Evolutionary conservation across 1,284 basidiomycete genomes (phyloP).

Genomic region (Mycosarcoma maydis): DNA sequence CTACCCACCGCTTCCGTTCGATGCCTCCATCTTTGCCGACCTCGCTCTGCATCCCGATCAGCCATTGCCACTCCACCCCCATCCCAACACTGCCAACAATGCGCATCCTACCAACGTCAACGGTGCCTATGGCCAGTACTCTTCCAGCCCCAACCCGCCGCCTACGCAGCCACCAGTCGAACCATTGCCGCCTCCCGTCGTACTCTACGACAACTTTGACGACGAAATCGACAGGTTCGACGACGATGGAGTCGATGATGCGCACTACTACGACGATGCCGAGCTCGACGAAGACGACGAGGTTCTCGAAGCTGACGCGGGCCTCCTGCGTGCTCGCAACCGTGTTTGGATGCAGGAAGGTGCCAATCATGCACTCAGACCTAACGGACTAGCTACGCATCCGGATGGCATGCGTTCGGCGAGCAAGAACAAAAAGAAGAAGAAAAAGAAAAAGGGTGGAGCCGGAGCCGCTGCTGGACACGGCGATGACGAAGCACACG

Average conservation of each 20-base stretch:
- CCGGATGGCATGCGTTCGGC: conserved; percentile 29
- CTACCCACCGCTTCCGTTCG: conserved; percentile 60
- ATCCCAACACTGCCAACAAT: conserved; percentile 46
- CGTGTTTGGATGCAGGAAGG: conserved; percentile 46
- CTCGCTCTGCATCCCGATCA: conserved; percentile 57
- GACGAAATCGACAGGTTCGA: conserved; percentile 58
- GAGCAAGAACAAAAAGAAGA: conserved; percentile 70
- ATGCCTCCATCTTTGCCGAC: conserved; percentile 64
- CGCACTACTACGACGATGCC: conserved; percentile 61
- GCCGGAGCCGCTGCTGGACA: conserved; percentile 65
- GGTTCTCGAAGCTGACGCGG: conserved; percentile 34
- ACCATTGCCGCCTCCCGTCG: conserved; percentile 56
- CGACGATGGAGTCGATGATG: conserved; percentile 59
- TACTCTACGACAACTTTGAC: conserved; percentile 63
- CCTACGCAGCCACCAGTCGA: conserved; percentile 57
- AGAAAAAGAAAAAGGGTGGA: conserved; percentile 68
- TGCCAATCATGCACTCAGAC: conserved; percentile 21
- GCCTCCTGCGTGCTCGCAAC: conserved; percentile 33
- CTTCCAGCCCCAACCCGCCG: conserved; percentile 51
- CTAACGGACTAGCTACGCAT: conserved; percentile 17
- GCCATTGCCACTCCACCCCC: conserved; percentile 55
- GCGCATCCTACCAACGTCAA: conserved; percentile 24
- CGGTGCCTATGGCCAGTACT: conserved; percentile 49
- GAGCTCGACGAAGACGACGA: conserved; percentile 56
- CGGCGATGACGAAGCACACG: conserved; percentile 59